phyloP scores from a whole-genome alignment of 176 grass and related monocot species.

The sorghum (Sorghum bicolor) region DNA sequence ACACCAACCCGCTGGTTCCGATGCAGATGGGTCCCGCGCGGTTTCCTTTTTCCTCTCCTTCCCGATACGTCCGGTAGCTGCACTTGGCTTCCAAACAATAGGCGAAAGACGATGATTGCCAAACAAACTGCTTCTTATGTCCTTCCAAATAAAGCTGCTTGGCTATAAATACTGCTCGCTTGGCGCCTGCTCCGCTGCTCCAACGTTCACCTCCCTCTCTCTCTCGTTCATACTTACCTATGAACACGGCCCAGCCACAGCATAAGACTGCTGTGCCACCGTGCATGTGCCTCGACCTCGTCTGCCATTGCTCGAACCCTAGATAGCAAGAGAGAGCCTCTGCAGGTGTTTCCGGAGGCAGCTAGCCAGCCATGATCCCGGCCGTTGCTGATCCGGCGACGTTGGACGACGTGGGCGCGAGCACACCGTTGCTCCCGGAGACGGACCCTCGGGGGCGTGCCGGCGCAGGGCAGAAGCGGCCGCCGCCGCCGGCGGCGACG shows the following conservation, averaged over 20 bases:
- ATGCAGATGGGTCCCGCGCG: neutral
- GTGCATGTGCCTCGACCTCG: neutral
- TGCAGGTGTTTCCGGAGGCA: neutral
- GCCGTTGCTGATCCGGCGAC: neutral
- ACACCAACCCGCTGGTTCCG: neutral
- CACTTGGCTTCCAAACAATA: conserved; percentile 12
- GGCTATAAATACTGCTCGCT: conserved; percentile 44
- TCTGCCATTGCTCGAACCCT: neutral
- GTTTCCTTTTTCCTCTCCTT: neutral
- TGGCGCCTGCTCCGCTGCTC: neutral
- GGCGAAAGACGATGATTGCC: neutral
- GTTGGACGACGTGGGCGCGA: conserved; percentile 22
- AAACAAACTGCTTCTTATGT: neutral
- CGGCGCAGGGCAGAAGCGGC: neutral
- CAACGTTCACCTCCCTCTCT: neutral
- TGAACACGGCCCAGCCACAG: neutral
- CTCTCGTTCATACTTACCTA: neutral
- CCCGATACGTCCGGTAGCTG: conserved; percentile 21
- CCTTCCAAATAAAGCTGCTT: neutral
- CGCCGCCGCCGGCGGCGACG: neutral
- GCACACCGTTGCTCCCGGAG: conserved; percentile 43
- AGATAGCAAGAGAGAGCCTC: neutral
- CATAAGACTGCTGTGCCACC: neutral
- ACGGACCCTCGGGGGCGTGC: conserved; percentile 2
- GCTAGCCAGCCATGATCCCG: neutral